Evolutionary conservation across 2,329 filamentous ascomycete genomes (phyloP), one percentile per base, ranked within the genome.

Genomic region (Fusarium setosum): DNA sequence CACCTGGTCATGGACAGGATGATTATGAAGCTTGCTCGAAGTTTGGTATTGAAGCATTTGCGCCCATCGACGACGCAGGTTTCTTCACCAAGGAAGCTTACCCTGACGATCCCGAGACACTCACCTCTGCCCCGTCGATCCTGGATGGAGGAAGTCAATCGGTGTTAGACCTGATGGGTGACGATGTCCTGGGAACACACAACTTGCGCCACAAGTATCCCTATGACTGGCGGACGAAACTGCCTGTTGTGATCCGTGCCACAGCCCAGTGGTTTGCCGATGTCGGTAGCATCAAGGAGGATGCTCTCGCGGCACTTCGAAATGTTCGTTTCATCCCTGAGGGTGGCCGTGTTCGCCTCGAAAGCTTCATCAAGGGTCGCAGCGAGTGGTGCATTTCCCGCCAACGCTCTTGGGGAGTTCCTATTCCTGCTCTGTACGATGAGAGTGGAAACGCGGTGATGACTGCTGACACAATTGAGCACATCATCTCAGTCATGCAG

Each of bases 261-360:
- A 99, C 96, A 0, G 93, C 94, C 34, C 96, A 99, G 79, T 99
- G 96, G 96, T 99, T 99, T 74, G 94, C 96, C 11, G 93, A 98
- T 76, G 93, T 97, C 3, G 93, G 86, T 13, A 87, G 85, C 49
- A 95, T 98, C 77, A 96, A 96, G 71, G 82, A 87, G 2, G 83
- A 87, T 29, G 92, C 94, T 1, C 80, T 97, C 21, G 77, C 84
- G 15, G 87, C 93, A 9, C 81, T 99, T 11, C 81, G 89, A 1
- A 76, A 86, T 34, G 93, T 98, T 21, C 83, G 82, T 0, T 99
- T 98, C 71, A 83, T 97, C 13, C 96, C 96, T 0, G 85, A 90
- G 40, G 83, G 84, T 23, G 94, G 94, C 7, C 89, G 86, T 67
- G 86, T 86, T 6, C 87, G 96, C 24, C 83, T 99, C 5, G 88